Conservation (phyloP, 345 rosid species). For the Eucalyptus cloeziana region DNA sequence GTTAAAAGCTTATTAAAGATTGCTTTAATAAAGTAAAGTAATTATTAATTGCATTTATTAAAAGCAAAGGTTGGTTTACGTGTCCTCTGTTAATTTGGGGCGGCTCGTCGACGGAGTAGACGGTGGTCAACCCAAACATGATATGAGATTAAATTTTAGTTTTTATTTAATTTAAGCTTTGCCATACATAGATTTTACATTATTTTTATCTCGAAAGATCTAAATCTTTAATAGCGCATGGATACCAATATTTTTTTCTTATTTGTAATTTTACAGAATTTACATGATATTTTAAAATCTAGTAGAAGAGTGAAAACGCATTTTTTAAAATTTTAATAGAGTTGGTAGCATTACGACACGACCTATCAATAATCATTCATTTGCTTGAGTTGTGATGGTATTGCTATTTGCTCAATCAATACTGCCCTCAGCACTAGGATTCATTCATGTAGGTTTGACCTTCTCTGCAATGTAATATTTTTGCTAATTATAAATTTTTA, state of each 20-base stretch:
- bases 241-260: background rate
- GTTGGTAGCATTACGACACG: rapidly evolving
- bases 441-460: background rate
- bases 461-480: background rate
- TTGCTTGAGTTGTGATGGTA: background rate
- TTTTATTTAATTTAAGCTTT: too few relatives aligned
- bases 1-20: background rate
- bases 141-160: background rate
- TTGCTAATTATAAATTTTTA: background rate
- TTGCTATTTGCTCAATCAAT: background rate
- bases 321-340: rapidly evolving
- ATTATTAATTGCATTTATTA: background rate
- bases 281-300: background rate
- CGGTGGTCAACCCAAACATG: background rate
- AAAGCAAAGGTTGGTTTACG: background rate
- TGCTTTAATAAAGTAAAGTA: background rate
- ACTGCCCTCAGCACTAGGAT: background rate
- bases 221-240: background rate
- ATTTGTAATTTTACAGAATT: background rate
- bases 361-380: background rate
- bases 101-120: background rate
- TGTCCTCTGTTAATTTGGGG: background rate
- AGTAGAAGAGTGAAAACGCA: background rate
- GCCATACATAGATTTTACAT: too few relatives aligned
- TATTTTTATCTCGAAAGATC: too few relatives aligned